Evolutionary conservation across 2,329 filamentous ascomycete genomes (phyloP).

Genomic region (Apiospora pterosperma): DNA sequence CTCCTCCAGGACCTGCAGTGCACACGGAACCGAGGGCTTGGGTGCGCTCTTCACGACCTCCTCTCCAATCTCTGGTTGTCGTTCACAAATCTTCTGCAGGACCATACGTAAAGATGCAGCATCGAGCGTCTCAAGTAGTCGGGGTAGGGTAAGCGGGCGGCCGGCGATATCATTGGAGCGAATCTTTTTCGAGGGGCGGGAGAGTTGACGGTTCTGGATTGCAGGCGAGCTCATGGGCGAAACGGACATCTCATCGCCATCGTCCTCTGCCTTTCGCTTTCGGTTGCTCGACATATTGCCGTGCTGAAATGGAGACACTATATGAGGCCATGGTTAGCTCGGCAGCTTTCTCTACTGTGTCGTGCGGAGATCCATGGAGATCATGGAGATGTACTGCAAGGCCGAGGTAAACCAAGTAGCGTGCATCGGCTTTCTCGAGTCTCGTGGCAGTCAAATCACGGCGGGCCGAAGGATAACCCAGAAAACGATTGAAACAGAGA

Average conservation of each 20-base stretch:
- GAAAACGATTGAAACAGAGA: slow-evolving; percentile 12
- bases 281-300: slow-evolving; percentile 46
- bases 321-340: slow-evolving; percentile 9
- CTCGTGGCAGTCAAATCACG: background rate
- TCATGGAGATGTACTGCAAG: background rate
- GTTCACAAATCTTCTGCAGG: slow-evolving; percentile 87
- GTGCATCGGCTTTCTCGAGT: background rate
- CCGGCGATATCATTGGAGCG: slow-evolving; percentile 62
- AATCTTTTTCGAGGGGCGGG: slow-evolving; percentile 59
- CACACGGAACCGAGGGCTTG: slow-evolving; percentile 78
- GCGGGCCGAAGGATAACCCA: background rate
- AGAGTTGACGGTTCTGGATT: slow-evolving; percentile 63
- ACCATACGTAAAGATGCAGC: slow-evolving; percentile 79
- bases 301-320: slow-evolving; percentile 46
- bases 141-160: slow-evolving; percentile 53
- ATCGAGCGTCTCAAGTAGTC: slow-evolving; percentile 92
- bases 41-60: slow-evolving; percentile 84
- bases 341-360: background rate
- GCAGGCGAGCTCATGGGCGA: slow-evolving; percentile 83
- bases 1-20: slow-evolving; percentile 73
- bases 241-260: slow-evolving; percentile 86
- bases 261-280: slow-evolving; percentile 86
- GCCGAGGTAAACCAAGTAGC: background rate
- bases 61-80: slow-evolving; percentile 78
- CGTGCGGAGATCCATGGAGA: background rate